Evolutionary conservation across 2,329 filamentous ascomycete genomes (phyloP).

Genomic region (Calonectria naviculata): DNA sequence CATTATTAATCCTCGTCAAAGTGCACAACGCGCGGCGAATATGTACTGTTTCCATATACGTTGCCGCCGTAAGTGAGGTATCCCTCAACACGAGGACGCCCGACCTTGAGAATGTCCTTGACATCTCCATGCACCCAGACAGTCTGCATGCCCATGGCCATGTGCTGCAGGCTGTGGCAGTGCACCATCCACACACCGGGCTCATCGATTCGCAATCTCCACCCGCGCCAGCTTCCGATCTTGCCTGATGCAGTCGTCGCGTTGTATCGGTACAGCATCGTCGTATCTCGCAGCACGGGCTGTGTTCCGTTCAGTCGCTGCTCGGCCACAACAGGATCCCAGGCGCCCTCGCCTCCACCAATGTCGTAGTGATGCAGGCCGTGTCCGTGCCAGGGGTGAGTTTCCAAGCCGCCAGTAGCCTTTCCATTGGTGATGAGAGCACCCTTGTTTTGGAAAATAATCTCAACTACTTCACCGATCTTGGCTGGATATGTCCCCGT

Average conservation of each 20-base stretch:
- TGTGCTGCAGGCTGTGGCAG: constrained; percentile 1
- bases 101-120: not conserved
- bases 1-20: not conserved
- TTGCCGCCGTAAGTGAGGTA: not conserved
- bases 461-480: not conserved
- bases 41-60: not conserved
- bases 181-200: not conserved
- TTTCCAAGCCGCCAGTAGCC: not conserved
- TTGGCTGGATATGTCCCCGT: not conserved
- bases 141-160: constrained; percentile 2
- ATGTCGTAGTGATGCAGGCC: not conserved
- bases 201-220: not conserved
- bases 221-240: not conserved
- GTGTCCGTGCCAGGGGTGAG: not conserved
- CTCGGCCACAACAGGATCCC: not conserved
- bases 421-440: not conserved
- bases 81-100: not conserved
- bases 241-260: not conserved
- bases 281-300: not conserved
- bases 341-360: not conserved
- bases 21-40: not conserved
- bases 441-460: not conserved
- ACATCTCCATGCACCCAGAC: not conserved
- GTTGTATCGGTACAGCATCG: not conserved
- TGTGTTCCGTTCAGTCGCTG: not conserved